Evolutionary conservation across 2,329 filamentous ascomycete species (phyloP).

Genomic region (Alternaria triticimaculans): DNA sequence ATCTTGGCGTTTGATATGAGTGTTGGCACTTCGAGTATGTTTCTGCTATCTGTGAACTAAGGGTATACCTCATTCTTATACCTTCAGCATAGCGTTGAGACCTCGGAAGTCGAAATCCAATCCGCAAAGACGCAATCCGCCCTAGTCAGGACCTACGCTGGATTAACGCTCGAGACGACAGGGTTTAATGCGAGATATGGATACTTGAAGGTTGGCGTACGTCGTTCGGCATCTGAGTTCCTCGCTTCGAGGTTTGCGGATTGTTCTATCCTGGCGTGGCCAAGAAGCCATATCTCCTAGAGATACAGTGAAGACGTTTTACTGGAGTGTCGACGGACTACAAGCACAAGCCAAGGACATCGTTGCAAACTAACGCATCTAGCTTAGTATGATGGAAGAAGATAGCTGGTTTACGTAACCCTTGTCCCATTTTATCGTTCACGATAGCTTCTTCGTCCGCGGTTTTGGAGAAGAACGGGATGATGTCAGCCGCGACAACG

Average conservation of each 20-base stretch:
- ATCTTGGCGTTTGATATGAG: background rate
- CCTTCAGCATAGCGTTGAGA: too few relatives aligned
- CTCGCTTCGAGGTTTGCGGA: background rate
- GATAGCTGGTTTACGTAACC: background rate
- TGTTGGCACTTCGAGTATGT: background rate
- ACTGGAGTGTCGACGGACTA: conserved; percentile 2
- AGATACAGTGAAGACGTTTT: background rate
- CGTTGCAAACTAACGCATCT: background rate
- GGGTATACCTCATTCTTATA: background rate
- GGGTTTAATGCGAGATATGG: background rate
- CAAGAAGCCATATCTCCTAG: background rate
- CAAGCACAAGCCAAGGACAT: background rate
- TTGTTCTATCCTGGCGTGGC: background rate
- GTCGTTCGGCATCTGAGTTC: background rate
- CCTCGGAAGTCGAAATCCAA: background rate
- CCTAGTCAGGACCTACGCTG: background rate
- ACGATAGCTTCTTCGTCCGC: background rate
- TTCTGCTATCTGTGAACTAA: background rate
- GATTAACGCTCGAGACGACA: background rate
- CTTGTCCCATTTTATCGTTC: background rate
- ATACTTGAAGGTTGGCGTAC: conserved; percentile 7
- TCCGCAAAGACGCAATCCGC: background rate
- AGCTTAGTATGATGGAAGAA: background rate
- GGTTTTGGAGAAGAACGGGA: background rate
- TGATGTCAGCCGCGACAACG: conserved; percentile 5